These are phyloP conservation scores for Wickerhamia fluorescens DNA, from an alignment of 805 yeast genomes.

Conservation along the genomic window DNA sequence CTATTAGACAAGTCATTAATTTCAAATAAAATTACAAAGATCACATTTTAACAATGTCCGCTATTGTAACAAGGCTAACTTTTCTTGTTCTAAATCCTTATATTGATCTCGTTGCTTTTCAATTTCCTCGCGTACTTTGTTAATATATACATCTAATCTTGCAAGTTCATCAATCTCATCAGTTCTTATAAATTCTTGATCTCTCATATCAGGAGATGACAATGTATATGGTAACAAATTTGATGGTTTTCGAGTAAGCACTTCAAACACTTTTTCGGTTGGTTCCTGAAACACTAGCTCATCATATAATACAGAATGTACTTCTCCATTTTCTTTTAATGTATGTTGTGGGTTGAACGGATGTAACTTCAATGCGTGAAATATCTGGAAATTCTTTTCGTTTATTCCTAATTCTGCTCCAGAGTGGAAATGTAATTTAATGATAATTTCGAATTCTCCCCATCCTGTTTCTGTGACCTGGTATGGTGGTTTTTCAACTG, in stretches of 20 bases:
- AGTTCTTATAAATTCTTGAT: constrained; percentile 34
- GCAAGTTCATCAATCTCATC: constrained; percentile 37
- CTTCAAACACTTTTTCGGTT: constrained; percentile 78
- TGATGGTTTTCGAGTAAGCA: constrained; percentile 64
- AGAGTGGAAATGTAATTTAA: constrained; percentile 79
- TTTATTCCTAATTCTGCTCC: constrained; percentile 57
- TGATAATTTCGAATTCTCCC: constrained; percentile 96
- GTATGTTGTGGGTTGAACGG: constrained; percentile 57
- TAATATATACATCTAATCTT: constrained; percentile 31
- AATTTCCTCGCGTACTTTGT: constrained; percentile 33
- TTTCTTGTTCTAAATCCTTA: constrained; percentile 35
- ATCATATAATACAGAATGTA: constrained; percentile 55
- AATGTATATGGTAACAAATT: constrained; percentile 40
- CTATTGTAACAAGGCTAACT: constrained; percentile 30
- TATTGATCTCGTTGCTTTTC: constrained; percentile 34
- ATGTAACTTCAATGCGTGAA: constrained; percentile 87
- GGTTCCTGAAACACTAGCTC: constrained; percentile 95
- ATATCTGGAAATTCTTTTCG: constrained; percentile 79
- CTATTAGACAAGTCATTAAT: too few relatives aligned
- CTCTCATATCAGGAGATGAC: constrained; percentile 26
- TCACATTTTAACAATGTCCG: too few relatives aligned
- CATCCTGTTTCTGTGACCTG: constrained; percentile 97
- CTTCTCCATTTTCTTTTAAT: constrained; percentile 35
- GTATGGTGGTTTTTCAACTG: constrained; percentile 85
- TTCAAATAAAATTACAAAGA: too few relatives aligned